Conservation (phyloP, 2,329 filamentous ascomycete genomes). For the Fusarium sp. region DNA sequence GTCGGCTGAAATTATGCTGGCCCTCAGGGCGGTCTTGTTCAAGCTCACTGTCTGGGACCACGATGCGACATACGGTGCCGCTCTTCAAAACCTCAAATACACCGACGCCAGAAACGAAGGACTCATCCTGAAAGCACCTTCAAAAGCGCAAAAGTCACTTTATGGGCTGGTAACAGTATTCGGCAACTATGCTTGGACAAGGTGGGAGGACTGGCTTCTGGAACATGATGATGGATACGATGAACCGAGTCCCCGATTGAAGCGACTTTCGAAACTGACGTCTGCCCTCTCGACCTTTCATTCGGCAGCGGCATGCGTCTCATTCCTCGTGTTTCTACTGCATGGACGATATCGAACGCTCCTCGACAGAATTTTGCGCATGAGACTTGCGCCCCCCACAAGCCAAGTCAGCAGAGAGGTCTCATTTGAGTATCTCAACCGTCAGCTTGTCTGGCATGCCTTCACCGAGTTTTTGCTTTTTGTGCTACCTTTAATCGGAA, state of each 20-base stretch:
- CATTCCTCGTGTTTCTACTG: conserved; percentile 91
- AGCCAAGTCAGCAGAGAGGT: conserved; percentile 91
- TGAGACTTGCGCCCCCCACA: conserved; percentile 87
- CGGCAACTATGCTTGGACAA: conserved; percentile 90
- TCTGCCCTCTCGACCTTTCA: conserved; percentile 79
- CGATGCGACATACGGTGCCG: conserved; percentile 93
- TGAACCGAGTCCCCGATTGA: conserved; percentile 65
- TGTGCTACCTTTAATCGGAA: conserved; percentile 94
- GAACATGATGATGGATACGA: conserved; percentile 83
- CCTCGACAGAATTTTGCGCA: conserved; percentile 85
- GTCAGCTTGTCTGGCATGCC: conserved; percentile 99
- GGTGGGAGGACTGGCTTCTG: conserved; percentile 90
- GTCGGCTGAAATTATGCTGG: conserved; percentile 86
- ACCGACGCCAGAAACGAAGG: conserved; percentile 82
- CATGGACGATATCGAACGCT: conserved; percentile 94
- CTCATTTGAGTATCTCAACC: conserved; percentile 97
- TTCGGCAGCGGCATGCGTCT: conserved; percentile 84
- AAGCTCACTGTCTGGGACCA: conserved; percentile 98
- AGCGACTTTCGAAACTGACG: conserved; percentile 78
- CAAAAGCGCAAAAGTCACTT: conserved; percentile 84
- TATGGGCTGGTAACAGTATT: conserved; percentile 91
- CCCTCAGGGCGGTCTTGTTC: conserved; percentile 84
- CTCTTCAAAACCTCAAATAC: conserved; percentile 91
- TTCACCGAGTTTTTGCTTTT: conserved; percentile 99
- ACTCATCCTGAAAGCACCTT: conserved; percentile 77